Base-by-base conservation (phyloP, 2,329 filamentous ascomycete genomes). In the Pseudopyricularia cyperi region DNA sequence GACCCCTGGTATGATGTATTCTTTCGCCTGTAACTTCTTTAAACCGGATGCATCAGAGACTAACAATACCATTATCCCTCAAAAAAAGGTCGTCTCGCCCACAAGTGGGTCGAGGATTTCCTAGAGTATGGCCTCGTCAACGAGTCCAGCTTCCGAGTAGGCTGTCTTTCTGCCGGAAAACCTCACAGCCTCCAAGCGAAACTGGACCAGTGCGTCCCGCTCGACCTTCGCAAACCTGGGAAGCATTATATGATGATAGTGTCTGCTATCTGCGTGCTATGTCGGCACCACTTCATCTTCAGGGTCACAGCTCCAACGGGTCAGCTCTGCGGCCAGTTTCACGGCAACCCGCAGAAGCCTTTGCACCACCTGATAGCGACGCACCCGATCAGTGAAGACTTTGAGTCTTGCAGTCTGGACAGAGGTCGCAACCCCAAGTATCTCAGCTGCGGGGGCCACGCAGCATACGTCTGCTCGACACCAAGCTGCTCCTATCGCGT, bases 401-500 rank as follows among this genome's bases (percentile, higher is more conserved):
- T 46, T 7, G 50, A 42, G 37, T 19, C 50, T 6, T 51, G 50
- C 39, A 32, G 39, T 19, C 17, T 42, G 14, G 50, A 47, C 7
- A 22, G 30, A 34, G 39, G 28, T 11, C 50, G 50, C 46, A 50
- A 60, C 22, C 19, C 46, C 11, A 69, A 71, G 53, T 68, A 69
- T 51, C 68, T 71, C 33, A 71, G 70, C 1, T 54, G 70, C 15
- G 52, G 65, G 28, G 62, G 66, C 12, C 59, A 61, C 26, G 66
- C 69, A 28, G 54, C 59, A 14, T 74, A 72, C 50, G 30, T 49
- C 14, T 77, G 74, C 60, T 72, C 68, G 0, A 66, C 68, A 3
- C 59, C 60, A 1, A 58, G 62, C 7, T 77, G 74, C 58, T 65
- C 65, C 1, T 68, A 73, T 39, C 57, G 62, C 22, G 52, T 79